Evolutionary conservation across 257 asterid genomes (phyloP), one percentile per base, ranked within the genome.

Genomic region (Nicotiana undulata): DNA sequence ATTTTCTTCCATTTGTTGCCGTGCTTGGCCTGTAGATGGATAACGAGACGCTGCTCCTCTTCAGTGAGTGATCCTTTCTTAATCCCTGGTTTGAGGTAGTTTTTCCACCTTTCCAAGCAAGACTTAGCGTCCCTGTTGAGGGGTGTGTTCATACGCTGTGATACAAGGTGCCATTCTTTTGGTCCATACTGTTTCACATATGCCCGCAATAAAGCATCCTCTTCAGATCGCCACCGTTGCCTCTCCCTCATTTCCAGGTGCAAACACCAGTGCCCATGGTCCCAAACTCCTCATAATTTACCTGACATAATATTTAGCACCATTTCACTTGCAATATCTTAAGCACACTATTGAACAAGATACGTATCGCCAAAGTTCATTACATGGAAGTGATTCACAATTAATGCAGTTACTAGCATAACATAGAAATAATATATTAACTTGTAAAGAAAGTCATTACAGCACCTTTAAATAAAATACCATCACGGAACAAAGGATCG

Each of bases 1-100:
- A 92, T 90, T 49, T 89, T 90, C 84, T 89, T 92, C 97, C 97
- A 89, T 80, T 92, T 92, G 87, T 91, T 94, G 22, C 97, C 95
- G 81, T 82, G 83, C 52, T 87, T 84, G 5, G 88, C 84, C 40
- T 85, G 88, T n/a, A 92, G 85, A 32, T 66, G 85, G 79, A 94
- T 90, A 26, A 94, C 93, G 0, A 91, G 89, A 9, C 78, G 89
- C 89, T 89, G 95, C 79, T 93, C 93, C 13, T 91, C 93, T 70
- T 84, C 86, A 0, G 93, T 89, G 4, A 91, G 83, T 12, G 94
- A 88, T 6, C 93, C 96, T 55, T 90, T 93, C 82, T 92, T 91
- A 44, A 91, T 88, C 9, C 97, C 96, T 0, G 96, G 96, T 79
- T 86, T 90, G 29, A 90, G 92, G 60, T 89, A 93, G 85, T 92